Conservation (phyloP, 2,329 filamentous ascomycete species). For the Fusarium domesticum region DNA sequence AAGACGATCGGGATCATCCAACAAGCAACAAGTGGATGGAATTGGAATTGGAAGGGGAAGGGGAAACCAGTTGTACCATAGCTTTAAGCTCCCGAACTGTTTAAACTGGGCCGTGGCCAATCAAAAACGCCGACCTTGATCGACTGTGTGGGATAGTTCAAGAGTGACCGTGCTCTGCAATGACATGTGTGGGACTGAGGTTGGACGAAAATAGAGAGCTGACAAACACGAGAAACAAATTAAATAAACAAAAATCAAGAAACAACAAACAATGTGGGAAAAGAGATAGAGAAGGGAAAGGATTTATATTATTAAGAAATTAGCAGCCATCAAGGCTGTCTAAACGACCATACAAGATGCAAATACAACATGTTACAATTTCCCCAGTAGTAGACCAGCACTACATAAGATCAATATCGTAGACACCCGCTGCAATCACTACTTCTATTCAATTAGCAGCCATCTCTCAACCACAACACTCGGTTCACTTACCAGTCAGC, state of each 20-base stretch:
- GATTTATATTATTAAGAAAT: background rate
- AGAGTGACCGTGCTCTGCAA: background rate
- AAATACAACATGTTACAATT: too few species aligned
- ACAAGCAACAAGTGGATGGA: background rate
- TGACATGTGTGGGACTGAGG: background rate
- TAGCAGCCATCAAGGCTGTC: background rate
- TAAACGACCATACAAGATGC: background rate
- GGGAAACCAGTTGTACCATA: background rate
- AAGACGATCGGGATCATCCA: background rate
- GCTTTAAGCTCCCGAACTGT: background rate
- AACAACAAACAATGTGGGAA: too few species aligned
- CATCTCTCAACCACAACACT: too few species aligned
- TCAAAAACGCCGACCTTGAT: background rate
- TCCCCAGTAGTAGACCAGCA: too few species aligned
- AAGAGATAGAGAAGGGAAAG: background rate
- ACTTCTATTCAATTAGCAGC: too few species aligned
- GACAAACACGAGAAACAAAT: too few species aligned
- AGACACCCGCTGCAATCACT: too few species aligned
- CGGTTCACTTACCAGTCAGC: too few species aligned
- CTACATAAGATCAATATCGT: too few species aligned
- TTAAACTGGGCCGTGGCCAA: background rate
- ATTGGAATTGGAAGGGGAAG: background rate
- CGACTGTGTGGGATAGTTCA: background rate
- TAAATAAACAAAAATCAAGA: too few species aligned
- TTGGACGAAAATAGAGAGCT: too few species aligned